A percentile compares a stretch with the other conserved stretches of the same genome.
phyloP scores from a whole-genome alignment of 441 rosid species.

The Biscutella auriculata region DNA sequence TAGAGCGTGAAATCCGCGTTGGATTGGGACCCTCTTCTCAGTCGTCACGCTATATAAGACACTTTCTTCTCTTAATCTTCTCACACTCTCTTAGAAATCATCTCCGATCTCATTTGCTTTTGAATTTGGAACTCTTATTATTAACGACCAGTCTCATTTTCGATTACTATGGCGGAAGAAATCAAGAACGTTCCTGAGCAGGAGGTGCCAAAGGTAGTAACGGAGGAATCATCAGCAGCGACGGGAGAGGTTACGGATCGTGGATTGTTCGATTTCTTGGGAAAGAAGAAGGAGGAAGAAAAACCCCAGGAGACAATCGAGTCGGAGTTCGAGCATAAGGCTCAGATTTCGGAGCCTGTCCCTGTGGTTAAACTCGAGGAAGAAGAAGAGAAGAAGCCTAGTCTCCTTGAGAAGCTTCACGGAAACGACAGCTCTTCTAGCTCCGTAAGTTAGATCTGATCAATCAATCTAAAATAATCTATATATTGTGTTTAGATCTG shows the following conservation, averaged over 20 bases:
- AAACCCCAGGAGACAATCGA: conserved; percentile 40
- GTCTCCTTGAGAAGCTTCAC: conserved; percentile 57
- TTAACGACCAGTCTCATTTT: not conserved
- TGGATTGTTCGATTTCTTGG: conserved; percentile 66
- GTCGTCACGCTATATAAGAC: conserved; percentile 10
- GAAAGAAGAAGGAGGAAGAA: conserved; percentile 52
- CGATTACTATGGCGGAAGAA: conserved; percentile 21
- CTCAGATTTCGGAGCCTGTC: conserved; percentile 24
- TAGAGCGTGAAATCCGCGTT: conserved; percentile 24
- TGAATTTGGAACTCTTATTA: not conserved
- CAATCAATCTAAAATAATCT: too few relatives aligned
- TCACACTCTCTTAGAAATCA: not conserved
- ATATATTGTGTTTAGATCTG: too few relatives aligned
- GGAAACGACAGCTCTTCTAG: conserved; percentile 60
- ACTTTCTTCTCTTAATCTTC: conserved; percentile 1
- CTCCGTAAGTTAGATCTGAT: conserved; percentile 53
- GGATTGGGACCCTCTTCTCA: conserved; percentile 1
- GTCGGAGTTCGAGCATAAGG: conserved; percentile 57
- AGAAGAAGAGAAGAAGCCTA: conserved; percentile 40
- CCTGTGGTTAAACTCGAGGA: conserved; percentile 16
- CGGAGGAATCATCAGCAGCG: conserved; percentile 19
- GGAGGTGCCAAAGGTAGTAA: conserved; percentile 9
- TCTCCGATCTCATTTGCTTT: not conserved
- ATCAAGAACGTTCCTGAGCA: conserved; percentile 16
- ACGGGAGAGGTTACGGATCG: conserved; percentile 49